Percentiles rank a stretch among this genome's conserved stretches.
Evolutionary conservation across 1,284 basidiomycete genomes (phyloP).

Genomic region (Sanghuangporus baumii): DNA sequence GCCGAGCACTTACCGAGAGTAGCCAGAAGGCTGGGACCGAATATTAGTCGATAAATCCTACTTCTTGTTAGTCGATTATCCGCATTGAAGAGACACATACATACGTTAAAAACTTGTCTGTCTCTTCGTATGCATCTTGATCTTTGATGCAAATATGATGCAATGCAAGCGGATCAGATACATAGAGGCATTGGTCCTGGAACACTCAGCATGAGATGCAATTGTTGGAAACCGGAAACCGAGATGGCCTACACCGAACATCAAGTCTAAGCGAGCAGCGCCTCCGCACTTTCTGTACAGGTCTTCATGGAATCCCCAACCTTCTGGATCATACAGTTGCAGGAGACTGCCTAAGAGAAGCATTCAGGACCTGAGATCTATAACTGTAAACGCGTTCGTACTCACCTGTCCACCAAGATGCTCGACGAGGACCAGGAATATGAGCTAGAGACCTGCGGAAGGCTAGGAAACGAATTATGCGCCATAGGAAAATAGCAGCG

Average conservation of each 20-base stretch:
- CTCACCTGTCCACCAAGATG: constrained; percentile 19
- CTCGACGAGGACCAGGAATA: constrained; percentile 23
- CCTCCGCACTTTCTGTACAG: constrained; percentile 21
- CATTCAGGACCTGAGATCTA: background rate
- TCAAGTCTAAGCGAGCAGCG: constrained; percentile 19
- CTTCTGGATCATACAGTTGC: constrained; percentile 19
- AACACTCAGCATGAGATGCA: background rate
- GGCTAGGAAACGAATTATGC: background rate
- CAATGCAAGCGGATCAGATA: constrained; percentile 23
- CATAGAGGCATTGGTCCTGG: constrained; percentile 18
- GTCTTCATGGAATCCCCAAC: constrained; percentile 22
- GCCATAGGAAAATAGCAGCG: background rate
- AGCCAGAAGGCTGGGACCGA: constrained; percentile 21
- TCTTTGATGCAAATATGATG: constrained; percentile 30
- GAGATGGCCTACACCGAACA: constrained; percentile 22
- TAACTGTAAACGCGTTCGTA: background rate
- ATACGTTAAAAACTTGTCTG: constrained; percentile 20
- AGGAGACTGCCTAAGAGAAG: constrained; percentile 13
- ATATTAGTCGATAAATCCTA: constrained; percentile 4
- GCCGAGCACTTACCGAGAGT: constrained; percentile 15
- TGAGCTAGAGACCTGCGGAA: background rate
- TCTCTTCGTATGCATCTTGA: constrained; percentile 27
- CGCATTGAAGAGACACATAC: background rate
- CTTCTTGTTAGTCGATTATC: background rate
- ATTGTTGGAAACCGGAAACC: background rate